Base-by-base conservation (phyloP, 805 yeast species). In the Peterozyma xylosa region DNA sequence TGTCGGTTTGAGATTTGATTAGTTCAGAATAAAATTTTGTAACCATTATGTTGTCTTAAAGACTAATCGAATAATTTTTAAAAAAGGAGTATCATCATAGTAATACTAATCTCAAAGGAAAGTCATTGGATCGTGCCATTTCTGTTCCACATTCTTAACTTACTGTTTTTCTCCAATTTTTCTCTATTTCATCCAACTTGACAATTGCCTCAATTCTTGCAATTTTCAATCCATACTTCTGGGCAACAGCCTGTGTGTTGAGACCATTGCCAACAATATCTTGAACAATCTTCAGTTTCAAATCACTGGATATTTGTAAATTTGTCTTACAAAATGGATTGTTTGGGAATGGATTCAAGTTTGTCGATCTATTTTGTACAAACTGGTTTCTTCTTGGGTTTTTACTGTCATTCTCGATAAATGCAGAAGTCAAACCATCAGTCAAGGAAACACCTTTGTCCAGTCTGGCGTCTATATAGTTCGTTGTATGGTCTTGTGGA, bases 191-290 rank as follows among this genome's bases (percentile, higher is more conserved):
- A 48, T 75, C 70, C 50, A 91, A 73, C 59, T 76, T 79, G 21
- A 86, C 66, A 45, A 91, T 72, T n/a, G 97, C 98, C 58, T 90
- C 96, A 16, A 93, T 71, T 60, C 98, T 78, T 42, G 89, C 86
- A 48, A 89, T 76, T 57, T 87, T 85, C 51, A 91, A 68, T 3
- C 95, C 91, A 56, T 80, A 82, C 56, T 77, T 76, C 50, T 82
- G 76, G 10, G 96, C 90, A 38, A 86, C 80, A 51, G 80, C 82
- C 59, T 86, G 91, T 17, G 81, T 64, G 37, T 83, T 72, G 40
- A 73, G 55, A 37, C 78, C 76, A 30, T 77, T 74, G 36, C 67
- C 70, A 14, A 60, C 66, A 43, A 77, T 67, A 42, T 79, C 88
- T 38, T 71, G 65, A 45, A 76, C 72, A 30, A 93, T 82, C 37